Conservation (phyloP, 108 stramenopile species). For the Licmophora abbreviata region DNA sequence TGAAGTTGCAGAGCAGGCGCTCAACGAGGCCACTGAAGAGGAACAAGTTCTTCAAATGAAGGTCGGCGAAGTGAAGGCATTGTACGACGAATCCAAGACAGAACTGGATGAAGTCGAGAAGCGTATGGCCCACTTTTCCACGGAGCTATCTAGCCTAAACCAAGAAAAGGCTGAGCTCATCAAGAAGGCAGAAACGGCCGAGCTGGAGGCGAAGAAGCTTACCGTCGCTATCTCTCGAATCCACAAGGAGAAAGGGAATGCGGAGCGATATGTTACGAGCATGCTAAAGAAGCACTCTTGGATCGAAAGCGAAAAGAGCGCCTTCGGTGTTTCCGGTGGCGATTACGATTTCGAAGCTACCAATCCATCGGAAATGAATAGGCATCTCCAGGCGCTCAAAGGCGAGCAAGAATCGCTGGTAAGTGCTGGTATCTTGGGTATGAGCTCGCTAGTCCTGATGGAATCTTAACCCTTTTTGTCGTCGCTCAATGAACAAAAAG, state of each 20-base stretch:
- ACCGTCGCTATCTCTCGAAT: conserved; percentile 52
- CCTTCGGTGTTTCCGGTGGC: conserved; percentile 90
- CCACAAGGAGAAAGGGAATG: conserved; percentile 61
- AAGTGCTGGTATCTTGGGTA: conserved; percentile 13
- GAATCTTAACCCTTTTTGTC: neutral
- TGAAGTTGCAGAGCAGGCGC: conserved; percentile 37
- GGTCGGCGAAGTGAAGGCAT: conserved; percentile 70
- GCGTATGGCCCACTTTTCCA: conserved; percentile 58
- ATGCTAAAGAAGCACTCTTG: conserved; percentile 83
- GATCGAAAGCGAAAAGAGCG: conserved; percentile 89
- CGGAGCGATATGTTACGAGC: conserved; percentile 56
- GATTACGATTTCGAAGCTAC: conserved; percentile 92
- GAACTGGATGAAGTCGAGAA: conserved; percentile 59
- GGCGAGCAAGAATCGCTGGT: conserved; percentile 74
- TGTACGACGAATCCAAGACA: conserved; percentile 66
- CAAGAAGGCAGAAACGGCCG: conserved; percentile 62
- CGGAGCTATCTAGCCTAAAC: conserved; percentile 57
- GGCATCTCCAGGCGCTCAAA: conserved; percentile 62
- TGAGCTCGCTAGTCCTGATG: neutral
- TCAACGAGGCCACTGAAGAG: conserved; percentile 53
- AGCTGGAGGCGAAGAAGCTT: conserved; percentile 87
- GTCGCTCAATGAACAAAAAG: conserved; percentile 30
- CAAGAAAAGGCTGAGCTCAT: conserved; percentile 38
- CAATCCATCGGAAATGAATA: conserved; percentile 57
- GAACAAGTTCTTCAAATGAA: conserved; percentile 57